phyloP scores from a whole-genome alignment of 202 grass and related monocot species.

The Zoysia matrella region DNA sequence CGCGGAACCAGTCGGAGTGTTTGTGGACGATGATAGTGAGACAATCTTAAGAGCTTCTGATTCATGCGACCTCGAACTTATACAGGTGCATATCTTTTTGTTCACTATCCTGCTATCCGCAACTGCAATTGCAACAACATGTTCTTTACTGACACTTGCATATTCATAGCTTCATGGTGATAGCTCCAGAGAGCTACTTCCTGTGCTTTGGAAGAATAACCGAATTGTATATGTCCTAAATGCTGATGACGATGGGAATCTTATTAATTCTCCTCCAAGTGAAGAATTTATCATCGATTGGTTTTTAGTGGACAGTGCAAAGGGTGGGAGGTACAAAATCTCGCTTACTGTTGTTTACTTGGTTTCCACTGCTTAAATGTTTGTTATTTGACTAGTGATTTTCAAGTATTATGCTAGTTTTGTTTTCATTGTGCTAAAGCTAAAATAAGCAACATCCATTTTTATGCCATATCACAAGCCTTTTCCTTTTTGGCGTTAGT shows the following conservation, averaged over 20 bases:
- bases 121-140: background rate
- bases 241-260: conserved; percentile 63
- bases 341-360: background rate
- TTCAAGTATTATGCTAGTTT: background rate
- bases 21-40: conserved; percentile 76
- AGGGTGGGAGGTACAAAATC: conserved; percentile 71
- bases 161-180: conserved; percentile 76
- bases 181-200: conserved; percentile 61
- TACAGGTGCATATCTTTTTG: conserved; percentile 56
- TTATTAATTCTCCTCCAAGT: conserved; percentile 60
- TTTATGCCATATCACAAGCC: background rate
- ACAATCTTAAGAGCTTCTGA: conserved; percentile 63
- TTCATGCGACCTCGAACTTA: conserved; percentile 62
- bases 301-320: conserved; percentile 83
- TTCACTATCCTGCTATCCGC: background rate
- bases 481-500: background rate
- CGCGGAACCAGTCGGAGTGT: conserved; percentile 77
- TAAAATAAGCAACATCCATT: background rate
- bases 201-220: conserved; percentile 54
- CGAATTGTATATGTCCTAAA: conserved; percentile 80
- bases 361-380: background rate
- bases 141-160: conserved; percentile 26
- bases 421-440: background rate
- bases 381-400: background rate
- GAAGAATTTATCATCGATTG: conserved; percentile 73